phyloP scores from a whole-genome alignment of 164 flowering plant species.

The Piper longum region DNA sequence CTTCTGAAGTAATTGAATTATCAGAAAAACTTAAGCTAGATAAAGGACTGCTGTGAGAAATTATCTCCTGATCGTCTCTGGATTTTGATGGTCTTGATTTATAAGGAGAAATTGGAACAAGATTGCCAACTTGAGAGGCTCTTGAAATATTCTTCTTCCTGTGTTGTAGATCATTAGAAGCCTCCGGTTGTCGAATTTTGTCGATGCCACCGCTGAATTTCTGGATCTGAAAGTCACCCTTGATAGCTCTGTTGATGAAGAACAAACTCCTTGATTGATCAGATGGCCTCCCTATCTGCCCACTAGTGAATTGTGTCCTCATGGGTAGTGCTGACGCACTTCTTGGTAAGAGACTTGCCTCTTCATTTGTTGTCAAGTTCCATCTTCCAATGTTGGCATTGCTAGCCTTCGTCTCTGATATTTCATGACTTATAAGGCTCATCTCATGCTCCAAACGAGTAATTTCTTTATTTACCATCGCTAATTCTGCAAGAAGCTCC shows the following conservation, averaged over 20 bases:
- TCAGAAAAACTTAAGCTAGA: not conserved
- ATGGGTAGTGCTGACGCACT: constrained; percentile 5
- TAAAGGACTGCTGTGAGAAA: not conserved
- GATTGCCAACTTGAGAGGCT: constrained; percentile 23
- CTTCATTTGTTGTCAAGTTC: not conserved
- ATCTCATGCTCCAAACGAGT: constrained; percentile 50
- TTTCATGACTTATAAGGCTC: constrained; percentile 29
- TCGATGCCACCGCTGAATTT: constrained; percentile 27
- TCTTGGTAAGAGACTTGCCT: constrained; percentile 5
- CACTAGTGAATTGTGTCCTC: not conserved
- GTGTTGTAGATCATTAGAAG: constrained; percentile 26
- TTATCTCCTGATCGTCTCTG: constrained; percentile 5
- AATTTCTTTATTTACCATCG: constrained; percentile 76
- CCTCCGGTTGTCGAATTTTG: constrained; percentile 11
- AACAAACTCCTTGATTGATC: constrained; percentile 58
- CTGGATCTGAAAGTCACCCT: constrained; percentile 41
- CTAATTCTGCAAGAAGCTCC: constrained; percentile 58
- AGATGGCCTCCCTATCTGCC: constrained; percentile 25
- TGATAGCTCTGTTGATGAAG: constrained; percentile 85
- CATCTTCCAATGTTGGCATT: constrained; percentile 5
- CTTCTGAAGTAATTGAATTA: not conserved
- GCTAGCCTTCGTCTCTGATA: constrained; percentile 22
- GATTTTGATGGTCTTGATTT: constrained; percentile 34
- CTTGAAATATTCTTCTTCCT: constrained; percentile 20
- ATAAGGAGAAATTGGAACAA: constrained; percentile 29